phyloP scores from a whole-genome alignment of 768 basidiomycete genomes.

The Phanerochaete carnosa region DNA sequence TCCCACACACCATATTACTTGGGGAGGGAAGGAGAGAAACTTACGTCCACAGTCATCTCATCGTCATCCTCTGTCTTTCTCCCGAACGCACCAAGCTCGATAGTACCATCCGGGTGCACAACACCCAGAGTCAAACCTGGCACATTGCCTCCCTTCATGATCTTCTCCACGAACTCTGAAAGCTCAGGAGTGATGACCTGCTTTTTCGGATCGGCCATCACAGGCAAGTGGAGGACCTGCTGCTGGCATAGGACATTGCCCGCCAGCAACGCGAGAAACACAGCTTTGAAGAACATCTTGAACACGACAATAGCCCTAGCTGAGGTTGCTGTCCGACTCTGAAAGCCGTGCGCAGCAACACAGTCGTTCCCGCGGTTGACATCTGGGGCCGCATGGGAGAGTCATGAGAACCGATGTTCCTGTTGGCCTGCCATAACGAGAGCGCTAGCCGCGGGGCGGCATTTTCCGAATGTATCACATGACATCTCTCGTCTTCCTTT shows the following conservation, averaged over 20 bases:
- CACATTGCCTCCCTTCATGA: background rate
- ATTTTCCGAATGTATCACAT: no score
- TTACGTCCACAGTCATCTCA: conserved; percentile 6
- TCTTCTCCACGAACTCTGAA: background rate
- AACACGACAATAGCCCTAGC: no score
- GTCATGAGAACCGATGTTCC: background rate
- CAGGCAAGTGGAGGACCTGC: background rate
- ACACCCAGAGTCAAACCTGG: conserved; percentile 7
- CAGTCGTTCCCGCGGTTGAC: background rate
- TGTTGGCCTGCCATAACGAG: no score
- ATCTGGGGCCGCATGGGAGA: background rate
- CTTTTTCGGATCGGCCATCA: background rate
- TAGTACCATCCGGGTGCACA: conserved; percentile 1
- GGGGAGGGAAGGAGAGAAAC: background rate
- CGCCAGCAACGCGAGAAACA: background rate
- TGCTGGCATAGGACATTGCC: background rate
- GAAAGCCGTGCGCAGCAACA: background rate
- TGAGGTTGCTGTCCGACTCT: no score
- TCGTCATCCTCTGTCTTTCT: conserved; percentile 5
- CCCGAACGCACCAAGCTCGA: conserved; percentile 7
- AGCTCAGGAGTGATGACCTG: background rate
- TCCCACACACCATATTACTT: background rate
- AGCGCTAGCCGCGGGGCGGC: no score
- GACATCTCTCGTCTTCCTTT: no score
- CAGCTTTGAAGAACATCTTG: no score